Percentiles rank a stretch among this genome's conserved stretches.
These are phyloP conservation scores for Colletotrichum tamarilloi DNA, from an alignment of 2,329 filamentous ascomycete genomes.

Conservation along the genomic window DNA sequence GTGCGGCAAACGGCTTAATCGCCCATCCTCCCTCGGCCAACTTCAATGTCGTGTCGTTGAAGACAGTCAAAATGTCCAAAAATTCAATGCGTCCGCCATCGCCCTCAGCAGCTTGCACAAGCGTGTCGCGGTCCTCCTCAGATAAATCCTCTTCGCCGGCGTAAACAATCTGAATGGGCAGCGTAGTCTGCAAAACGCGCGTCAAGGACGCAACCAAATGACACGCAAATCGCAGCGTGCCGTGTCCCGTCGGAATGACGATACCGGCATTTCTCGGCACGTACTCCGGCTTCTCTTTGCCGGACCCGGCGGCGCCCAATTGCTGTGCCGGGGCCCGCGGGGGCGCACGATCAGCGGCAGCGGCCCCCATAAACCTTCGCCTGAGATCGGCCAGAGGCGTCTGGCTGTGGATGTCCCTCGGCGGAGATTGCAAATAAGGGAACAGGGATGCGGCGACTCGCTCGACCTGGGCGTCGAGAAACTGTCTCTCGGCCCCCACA, in stretches of 20 bases:
- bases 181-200: constrained; percentile 41
- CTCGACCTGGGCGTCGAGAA: constrained; percentile 32
- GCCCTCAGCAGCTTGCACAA: constrained; percentile 37
- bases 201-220: constrained; percentile 48
- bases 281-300: neutral
- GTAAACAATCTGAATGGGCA: constrained; percentile 51
- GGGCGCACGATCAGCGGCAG: neutral
- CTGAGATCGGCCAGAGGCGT: constrained; percentile 38
- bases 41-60: constrained; percentile 45
- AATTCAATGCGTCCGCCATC: constrained; percentile 40
- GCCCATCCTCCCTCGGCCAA: constrained; percentile 50
- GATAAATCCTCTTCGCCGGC: constrained; percentile 48
- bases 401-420: constrained; percentile 18
- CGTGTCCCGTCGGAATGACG: constrained; percentile 48
- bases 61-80: constrained; percentile 46
- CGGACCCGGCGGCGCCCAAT: neutral
- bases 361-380: constrained; percentile 24
- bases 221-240: constrained; percentile 47
- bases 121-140: constrained; percentile 37
- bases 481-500: constrained; percentile 25
- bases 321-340: neutral
- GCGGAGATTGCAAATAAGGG: constrained; percentile 26
- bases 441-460: constrained; percentile 32
- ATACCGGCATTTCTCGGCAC: constrained; percentile 43
- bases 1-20: constrained; percentile 53